These are phyloP conservation scores for Tremella fuciformis DNA, from an alignment of 768 basidiomycete species.

Conservation along the genomic window DNA sequence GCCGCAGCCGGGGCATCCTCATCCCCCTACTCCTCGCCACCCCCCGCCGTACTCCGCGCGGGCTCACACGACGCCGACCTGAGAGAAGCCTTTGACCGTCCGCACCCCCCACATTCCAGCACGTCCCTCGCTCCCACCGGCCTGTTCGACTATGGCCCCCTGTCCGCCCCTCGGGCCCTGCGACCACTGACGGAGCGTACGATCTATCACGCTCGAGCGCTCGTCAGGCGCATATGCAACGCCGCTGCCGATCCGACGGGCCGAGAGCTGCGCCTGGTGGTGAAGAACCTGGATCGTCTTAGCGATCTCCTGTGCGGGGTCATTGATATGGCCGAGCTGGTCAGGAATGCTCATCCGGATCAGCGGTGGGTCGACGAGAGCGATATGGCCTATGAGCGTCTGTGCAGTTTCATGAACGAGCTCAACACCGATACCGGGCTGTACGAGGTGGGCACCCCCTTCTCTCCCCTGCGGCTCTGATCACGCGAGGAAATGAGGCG, in stretches of 20 bases:
- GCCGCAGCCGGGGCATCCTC: not conserved
- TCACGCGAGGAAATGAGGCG: too few relatives aligned
- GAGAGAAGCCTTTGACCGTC: slow-evolving; percentile 15
- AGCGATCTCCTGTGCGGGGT: slow-evolving; percentile 95
- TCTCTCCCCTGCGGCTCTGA: slow-evolving; percentile 14
- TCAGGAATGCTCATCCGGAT: slow-evolving; percentile 91
- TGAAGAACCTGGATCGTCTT: slow-evolving; percentile 93
- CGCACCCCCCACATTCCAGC: slow-evolving; percentile 1
- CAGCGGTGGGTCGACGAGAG: slow-evolving; percentile 75
- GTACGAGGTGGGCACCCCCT: slow-evolving; percentile 67
- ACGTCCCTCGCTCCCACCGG: slow-evolving; percentile 59
- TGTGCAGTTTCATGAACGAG: slow-evolving; percentile 97
- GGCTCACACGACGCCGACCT: slow-evolving; percentile 3
- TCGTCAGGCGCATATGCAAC: slow-evolving; percentile 78
- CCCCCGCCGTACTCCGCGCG: not conserved
- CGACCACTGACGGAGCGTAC: slow-evolving; percentile 73
- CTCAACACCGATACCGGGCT: slow-evolving; percentile 89
- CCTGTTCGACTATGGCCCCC: slow-evolving; percentile 74
- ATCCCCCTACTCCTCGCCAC: not conserved
- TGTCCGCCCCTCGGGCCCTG: slow-evolving; percentile 69
- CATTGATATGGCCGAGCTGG: slow-evolving; percentile 90
- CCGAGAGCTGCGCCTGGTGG: slow-evolving; percentile 73
- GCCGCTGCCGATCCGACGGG: slow-evolving; percentile 61
- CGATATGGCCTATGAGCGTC: slow-evolving; percentile 79
- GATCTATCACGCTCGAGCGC: slow-evolving; percentile 69